Evolutionary conservation across 495 filamentous ascomycete species (phyloP).

Genomic region (Friedmanniomyces simplex): DNA sequence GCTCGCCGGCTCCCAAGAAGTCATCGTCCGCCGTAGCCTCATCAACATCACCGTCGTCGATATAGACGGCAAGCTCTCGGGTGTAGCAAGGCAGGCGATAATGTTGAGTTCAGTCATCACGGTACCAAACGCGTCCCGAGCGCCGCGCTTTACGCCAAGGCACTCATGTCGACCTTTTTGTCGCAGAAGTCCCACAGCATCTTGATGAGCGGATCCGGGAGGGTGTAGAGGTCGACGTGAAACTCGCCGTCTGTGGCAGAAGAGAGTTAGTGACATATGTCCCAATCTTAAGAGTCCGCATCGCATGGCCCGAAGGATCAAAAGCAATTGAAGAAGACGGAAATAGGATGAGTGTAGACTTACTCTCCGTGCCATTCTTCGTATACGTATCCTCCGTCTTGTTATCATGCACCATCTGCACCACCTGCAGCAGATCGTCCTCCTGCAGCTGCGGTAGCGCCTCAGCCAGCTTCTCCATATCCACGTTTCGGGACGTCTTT

Average conservation of each 20-base stretch:
- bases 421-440: slow-evolving; percentile 85
- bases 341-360: slow-evolving; percentile 35
- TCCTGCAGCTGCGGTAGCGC: slow-evolving; percentile 68
- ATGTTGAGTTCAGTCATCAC: not conserved
- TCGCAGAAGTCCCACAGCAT: slow-evolving; percentile 84
- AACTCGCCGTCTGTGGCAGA: slow-evolving; percentile 73
- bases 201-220: slow-evolving; percentile 71
- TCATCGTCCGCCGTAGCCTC: no score
- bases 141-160: not conserved
- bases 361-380: slow-evolving; percentile 92
- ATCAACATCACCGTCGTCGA: no score
- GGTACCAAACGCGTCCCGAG: not conserved
- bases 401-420: slow-evolving; percentile 96
- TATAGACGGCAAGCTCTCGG: no score
- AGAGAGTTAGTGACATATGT: not conserved
- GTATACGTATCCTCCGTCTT: slow-evolving; percentile 87
- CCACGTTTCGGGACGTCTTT: slow-evolving; percentile 56
- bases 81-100: no score
- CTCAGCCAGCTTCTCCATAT: slow-evolving; percentile 98
- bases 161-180: slow-evolving; percentile 21
- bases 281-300: not conserved
- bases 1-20: no score
- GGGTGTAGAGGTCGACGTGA: slow-evolving; percentile 93
- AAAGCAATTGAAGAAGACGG: not conserved
- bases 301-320: not conserved